Evolutionary conservation across 805 yeast species (phyloP), one percentile per base, ranked within the genome.

Genomic region (Phaffomyces thermotolerans): DNA sequence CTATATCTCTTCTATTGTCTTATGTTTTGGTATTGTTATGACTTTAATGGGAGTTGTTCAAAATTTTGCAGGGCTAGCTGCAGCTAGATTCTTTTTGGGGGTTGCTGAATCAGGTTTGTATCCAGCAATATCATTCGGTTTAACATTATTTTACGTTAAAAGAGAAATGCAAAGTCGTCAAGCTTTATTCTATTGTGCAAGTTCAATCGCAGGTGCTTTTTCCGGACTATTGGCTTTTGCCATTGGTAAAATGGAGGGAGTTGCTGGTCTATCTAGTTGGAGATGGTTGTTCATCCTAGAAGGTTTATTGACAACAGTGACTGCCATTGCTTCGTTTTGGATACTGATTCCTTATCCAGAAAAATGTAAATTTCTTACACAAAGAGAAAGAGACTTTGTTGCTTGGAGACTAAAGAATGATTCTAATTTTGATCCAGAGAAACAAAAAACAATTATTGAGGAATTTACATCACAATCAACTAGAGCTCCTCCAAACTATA

Each of bases 21-120:
- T 72, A 6, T 46, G 25, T 53, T 72, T 36, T 76, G 76, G 22
- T 53, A 67, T 24, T 47, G 64, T 37, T 68, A 69, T 47, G 40
- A 63, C 77, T 9, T 67, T 73, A 41, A 71, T 72, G 41, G 78
- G 76, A 24, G 71, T 73, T 3, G 72, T 69, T 4, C 62, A 66
- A 35, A 58, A 63, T 22, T 48, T 43, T 23, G 20, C 9, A 3
- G 44, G 42, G 6, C 36, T 48, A 36, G 34, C 43, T 41, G 71
- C 70, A 4, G 53, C 73, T 13, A 62, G 83, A 49, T 64, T 76
- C 25, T 49, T 76, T 20, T 54, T 72, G 17, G 76, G 76, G 9
- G 55, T 68, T 10, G 53, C 66, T 33, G 73, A 69, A 47, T 69
- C 71, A 33, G 72, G 71, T 3, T 59, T 69, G 22, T 65, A 66